phyloP scores from a whole-genome alignment of 2,329 filamentous ascomycete species.

The Beauveria bassiana region DNA sequence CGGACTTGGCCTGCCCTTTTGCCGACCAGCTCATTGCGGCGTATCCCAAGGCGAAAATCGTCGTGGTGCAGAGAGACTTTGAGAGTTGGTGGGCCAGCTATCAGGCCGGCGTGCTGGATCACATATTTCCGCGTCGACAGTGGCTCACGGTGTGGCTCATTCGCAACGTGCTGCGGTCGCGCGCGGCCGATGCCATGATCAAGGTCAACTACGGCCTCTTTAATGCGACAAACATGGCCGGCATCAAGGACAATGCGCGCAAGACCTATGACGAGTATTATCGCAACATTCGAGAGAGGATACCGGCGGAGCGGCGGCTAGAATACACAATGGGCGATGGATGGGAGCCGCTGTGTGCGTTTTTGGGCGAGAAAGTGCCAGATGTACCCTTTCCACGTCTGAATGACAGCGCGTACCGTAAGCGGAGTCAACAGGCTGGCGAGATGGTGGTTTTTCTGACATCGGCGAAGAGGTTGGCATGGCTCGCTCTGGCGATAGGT shows the following conservation, averaged over 20 bases:
- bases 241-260: constrained; percentile 10
- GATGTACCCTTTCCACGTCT: constrained; percentile 20
- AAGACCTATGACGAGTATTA: constrained; percentile 22
- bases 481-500: not conserved
- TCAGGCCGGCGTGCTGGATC: constrained; percentile 14
- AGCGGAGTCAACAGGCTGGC: not conserved
- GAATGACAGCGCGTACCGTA: constrained; percentile 17
- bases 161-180: not conserved
- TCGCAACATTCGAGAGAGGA: constrained; percentile 16
- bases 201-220: constrained; percentile 1
- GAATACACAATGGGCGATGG: constrained; percentile 23
- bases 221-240: not conserved
- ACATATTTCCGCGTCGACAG: constrained; percentile 14
- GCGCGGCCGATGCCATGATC: constrained; percentile 12
- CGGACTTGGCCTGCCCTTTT: constrained; percentile 19
- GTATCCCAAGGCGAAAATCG: constrained; percentile 23
- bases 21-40: constrained; percentile 19
- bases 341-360: constrained; percentile 27
- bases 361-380: constrained; percentile 25
- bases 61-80: constrained; percentile 22
- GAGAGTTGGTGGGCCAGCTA: constrained; percentile 20
- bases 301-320: constrained; percentile 19
- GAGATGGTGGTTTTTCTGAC: not conserved
- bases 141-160: not conserved
- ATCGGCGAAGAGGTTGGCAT: not conserved